phyloP scores from a whole-genome alignment of 2,329 filamentous ascomycete genomes.

The Neonectria coccinea region DNA sequence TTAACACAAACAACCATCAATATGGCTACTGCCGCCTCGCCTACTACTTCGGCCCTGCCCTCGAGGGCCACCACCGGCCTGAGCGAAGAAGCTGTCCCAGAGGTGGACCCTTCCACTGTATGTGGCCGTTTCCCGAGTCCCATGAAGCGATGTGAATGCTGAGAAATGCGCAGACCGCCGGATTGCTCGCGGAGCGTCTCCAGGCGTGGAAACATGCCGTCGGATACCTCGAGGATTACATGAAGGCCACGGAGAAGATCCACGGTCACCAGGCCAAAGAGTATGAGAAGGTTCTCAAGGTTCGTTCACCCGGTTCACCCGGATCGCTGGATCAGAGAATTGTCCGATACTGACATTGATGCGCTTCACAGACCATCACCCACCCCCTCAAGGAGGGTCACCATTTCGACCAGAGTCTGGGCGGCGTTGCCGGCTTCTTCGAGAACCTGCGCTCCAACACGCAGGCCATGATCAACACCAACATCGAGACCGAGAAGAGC shows the following conservation, averaged over 20 bases:
- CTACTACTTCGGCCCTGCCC: constrained; percentile 52
- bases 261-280: constrained; percentile 90
- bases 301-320: constrained; percentile 29
- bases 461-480: constrained; percentile 88
- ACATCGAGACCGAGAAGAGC: constrained; percentile 90
- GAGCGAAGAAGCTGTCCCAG: constrained; percentile 70
- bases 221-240: constrained; percentile 90
- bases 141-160: constrained; percentile 13
- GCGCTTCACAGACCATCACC: constrained; percentile 74
- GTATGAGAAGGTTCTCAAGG: constrained; percentile 94
- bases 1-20: constrained; percentile 11
- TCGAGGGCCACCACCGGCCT: constrained; percentile 60
- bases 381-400: constrained; percentile 88
- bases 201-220: constrained; percentile 97
- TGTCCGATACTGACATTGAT: constrained; percentile 17
- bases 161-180: constrained; percentile 69
- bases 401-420: constrained; percentile 92
- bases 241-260: constrained; percentile 85
- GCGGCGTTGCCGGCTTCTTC: constrained; percentile 89
- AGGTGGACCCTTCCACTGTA: constrained; percentile 69
- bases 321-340: too few species aligned
- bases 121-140: constrained; percentile 43
- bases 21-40: constrained; percentile 48
- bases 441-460: constrained; percentile 95
- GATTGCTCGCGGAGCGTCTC: constrained; percentile 85